Evolutionary conservation across 768 basidiomycete species (phyloP).

Genomic region (Kockovaella imperatae): DNA sequence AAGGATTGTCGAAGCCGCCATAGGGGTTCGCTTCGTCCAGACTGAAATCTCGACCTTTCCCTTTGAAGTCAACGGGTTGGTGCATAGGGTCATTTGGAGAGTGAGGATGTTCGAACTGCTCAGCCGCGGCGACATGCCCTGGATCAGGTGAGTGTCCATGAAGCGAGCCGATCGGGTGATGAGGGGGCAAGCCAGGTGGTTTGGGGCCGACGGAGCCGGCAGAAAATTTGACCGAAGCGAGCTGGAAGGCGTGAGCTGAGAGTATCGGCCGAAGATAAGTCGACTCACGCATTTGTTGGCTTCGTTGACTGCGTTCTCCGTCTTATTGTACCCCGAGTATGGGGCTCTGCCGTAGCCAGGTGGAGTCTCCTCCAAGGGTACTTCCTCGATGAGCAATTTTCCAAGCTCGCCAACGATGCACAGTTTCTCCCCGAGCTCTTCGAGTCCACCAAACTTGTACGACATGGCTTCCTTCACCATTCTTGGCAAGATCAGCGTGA

Average conservation of each 20-base stretch:
- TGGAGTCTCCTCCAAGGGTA: constrained; percentile 69
- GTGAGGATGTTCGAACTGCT: constrained; percentile 15
- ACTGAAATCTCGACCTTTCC: constrained; percentile 14
- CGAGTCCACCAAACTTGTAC: constrained; percentile 76
- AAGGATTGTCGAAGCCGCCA: constrained; percentile 17
- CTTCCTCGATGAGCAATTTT: constrained; percentile 56
- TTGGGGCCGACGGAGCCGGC: constrained; percentile 16
- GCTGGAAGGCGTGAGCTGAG: constrained; percentile 6
- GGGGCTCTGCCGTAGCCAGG: constrained; percentile 68
- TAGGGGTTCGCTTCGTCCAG: constrained; percentile 30
- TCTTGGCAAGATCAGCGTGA: constrained; percentile 8
- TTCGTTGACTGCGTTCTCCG: constrained; percentile 58
- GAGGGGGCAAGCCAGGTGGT: constrained; percentile 26
- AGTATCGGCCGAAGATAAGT: background rate
- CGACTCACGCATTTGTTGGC: constrained; percentile 48
- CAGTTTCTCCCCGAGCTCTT: constrained; percentile 79
- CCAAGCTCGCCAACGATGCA: constrained; percentile 53
- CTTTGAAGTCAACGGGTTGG: constrained; percentile 5
- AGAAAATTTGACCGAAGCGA: constrained; percentile 27
- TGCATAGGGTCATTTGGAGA: background rate
- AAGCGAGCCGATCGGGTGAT: constrained; percentile 10
- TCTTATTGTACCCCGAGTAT: constrained; percentile 59
- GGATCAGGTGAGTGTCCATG: constrained; percentile 5
- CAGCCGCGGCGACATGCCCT: constrained; percentile 23
- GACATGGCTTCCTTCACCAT: constrained; percentile 64